Percentiles rank a stretch among this genome's conserved stretches.
These are phyloP conservation scores for Monosporascus cannonballus DNA, from an alignment of 2,329 filamentous ascomycete species.

Conservation along the genomic window DNA sequence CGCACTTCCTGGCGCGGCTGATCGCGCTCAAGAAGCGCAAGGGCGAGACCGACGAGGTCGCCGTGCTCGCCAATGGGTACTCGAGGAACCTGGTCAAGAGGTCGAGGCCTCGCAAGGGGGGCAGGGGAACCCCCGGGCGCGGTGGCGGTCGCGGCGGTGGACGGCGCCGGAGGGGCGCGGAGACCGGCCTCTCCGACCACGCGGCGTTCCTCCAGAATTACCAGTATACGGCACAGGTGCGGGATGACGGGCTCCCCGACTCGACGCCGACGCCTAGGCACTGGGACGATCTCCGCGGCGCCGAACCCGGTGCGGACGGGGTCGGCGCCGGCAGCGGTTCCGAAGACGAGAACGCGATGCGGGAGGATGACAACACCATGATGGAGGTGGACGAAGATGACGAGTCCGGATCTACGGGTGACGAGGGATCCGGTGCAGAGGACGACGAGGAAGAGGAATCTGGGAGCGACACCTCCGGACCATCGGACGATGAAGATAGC, in stretches of 20 bases:
- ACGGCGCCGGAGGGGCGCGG: neutral
- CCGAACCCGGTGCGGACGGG: neutral
- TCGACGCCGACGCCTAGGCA: conserved; percentile 19
- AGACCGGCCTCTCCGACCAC: neutral
- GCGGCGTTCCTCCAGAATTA: neutral
- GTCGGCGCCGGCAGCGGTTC: neutral
- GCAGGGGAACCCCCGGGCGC: neutral
- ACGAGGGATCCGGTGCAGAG: neutral
- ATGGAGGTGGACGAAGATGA: neutral
- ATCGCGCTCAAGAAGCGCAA: conserved; percentile 58
- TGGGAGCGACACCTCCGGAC: neutral
- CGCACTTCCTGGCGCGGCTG: conserved; percentile 56
- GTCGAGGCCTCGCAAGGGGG: neutral
- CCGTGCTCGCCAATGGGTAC: conserved; percentile 31
- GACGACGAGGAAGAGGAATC: conserved; percentile 8
- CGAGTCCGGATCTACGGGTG: neutral
- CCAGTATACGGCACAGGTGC: neutral
- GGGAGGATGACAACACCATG: neutral
- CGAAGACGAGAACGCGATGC: conserved; percentile 2
- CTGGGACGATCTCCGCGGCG: conserved; percentile 16
- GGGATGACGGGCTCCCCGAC: neutral
- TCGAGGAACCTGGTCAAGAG: neutral
- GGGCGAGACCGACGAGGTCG: conserved; percentile 61
- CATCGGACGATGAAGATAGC: conserved; percentile 5
- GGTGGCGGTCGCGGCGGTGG: neutral